A percentile compares a stretch with the other conserved stretches of the same genome.
Conservation (phyloP, 495 filamentous ascomycete species). For the Neurospora tetraspora region DNA sequence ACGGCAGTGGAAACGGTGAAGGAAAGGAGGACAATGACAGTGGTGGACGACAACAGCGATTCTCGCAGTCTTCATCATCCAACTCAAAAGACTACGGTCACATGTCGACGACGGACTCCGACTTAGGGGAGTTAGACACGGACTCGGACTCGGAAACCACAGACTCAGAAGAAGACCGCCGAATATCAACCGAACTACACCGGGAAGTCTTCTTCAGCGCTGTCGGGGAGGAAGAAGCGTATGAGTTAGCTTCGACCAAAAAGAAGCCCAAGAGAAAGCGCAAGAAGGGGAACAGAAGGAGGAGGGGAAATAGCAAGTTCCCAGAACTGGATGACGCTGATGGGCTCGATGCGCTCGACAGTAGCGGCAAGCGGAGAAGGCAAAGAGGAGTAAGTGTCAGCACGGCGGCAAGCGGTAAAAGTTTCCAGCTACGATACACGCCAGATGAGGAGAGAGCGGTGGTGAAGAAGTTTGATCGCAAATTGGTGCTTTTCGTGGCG, state of each 20-base stretch:
- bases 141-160: neutral
- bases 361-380: neutral
- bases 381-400: neutral
- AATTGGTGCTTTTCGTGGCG: slow-evolving; percentile 70
- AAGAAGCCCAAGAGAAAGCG: neutral
- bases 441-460: slow-evolving; percentile 64
- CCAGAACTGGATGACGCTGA: neutral
- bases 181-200: neutral
- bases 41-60: neutral
- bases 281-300: neutral
- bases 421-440: slow-evolving; percentile 41
- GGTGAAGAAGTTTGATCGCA: slow-evolving; percentile 61
- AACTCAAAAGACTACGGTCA: neutral
- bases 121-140: neutral
- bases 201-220: neutral
- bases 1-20: neutral
- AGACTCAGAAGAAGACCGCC: neutral
- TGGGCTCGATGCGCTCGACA: too few species aligned
- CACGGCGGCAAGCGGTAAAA: neutral
- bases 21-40: neutral
- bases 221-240: neutral
- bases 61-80: neutral
- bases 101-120: neutral
- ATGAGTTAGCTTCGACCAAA: neutral
- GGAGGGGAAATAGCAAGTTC: neutral